phyloP scores from a whole-genome alignment of 371 early-diverging fungal species.

The Chytridiales sp. region DNA sequence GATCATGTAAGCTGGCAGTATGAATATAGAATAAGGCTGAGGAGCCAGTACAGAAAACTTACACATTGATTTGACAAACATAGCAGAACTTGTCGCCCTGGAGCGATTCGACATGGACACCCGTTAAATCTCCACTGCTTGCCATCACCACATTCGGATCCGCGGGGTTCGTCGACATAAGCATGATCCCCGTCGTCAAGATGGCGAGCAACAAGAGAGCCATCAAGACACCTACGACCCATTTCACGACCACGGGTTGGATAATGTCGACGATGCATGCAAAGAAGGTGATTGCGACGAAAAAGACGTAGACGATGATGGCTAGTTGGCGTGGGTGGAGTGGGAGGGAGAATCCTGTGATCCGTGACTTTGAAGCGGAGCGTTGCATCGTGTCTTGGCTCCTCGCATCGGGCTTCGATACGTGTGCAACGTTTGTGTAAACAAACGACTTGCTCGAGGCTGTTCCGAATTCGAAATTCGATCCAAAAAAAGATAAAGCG shows the following conservation, averaged over 20 bases:
- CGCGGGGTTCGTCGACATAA: constrained; percentile 11
- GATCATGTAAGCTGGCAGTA: background rate
- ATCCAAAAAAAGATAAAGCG: background rate
- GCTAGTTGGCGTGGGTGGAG: constrained; percentile 12
- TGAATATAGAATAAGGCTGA: background rate
- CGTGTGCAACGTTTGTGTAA: background rate
- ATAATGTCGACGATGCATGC: background rate
- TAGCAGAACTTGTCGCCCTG: constrained; percentile 13
- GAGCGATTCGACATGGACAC: background rate
- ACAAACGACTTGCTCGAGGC: background rate
- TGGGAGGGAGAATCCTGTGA: constrained; percentile 10
- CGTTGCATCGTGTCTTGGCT: no score
- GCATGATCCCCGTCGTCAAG: background rate
- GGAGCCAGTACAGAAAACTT: background rate
- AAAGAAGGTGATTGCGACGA: constrained; percentile 1
- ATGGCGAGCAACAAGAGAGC: background rate
- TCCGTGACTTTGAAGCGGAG: constrained; percentile 1
- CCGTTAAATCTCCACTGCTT: background rate
- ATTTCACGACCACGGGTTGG: background rate
- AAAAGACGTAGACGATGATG: constrained; percentile 5
- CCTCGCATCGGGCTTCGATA: no score
- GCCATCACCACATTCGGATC: constrained; percentile 15
- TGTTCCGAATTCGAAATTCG: background rate
- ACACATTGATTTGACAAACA: constrained; percentile 24
- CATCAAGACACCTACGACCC: constrained; percentile 1